These are phyloP conservation scores for Cystobasidium pallidum DNA, from an alignment of 1,284 basidiomycete species.

Conservation along the genomic window DNA sequence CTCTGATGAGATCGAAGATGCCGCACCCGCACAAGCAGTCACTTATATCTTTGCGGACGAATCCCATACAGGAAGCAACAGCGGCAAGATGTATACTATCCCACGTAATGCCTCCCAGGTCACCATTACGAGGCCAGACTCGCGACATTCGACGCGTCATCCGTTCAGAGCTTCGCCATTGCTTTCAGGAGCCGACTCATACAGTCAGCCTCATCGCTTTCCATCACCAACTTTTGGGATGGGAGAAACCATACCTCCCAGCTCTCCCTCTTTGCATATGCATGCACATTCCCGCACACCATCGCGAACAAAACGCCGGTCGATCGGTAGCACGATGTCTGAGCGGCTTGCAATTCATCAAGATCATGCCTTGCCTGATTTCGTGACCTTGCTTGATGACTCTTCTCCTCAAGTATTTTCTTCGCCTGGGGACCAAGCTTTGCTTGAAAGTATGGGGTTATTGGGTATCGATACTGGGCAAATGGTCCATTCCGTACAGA, in stretches of 20 bases:
- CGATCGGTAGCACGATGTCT: slow-evolving; percentile 75
- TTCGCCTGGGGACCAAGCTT: slow-evolving; percentile 74
- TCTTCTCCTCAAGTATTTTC: slow-evolving; percentile 75
- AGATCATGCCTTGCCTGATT: slow-evolving; percentile 59
- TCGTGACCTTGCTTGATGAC: slow-evolving; percentile 69
- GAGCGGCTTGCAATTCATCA: slow-evolving; percentile 56
- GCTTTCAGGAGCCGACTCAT: slow-evolving; percentile 36
- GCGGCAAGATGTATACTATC: not conserved
- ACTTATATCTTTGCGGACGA: not conserved
- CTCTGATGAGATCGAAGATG: slow-evolving; percentile 26
- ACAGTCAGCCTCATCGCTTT: slow-evolving; percentile 40
- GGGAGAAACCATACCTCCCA: slow-evolving; percentile 18
- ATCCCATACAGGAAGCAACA: not conserved
- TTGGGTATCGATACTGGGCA: slow-evolving; percentile 93
- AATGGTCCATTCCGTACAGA: slow-evolving; percentile 87
- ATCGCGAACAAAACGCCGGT: slow-evolving; percentile 89
- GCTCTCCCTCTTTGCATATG: slow-evolving; percentile 52
- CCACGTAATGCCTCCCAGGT: slow-evolving; percentile 28
- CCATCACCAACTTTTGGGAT: slow-evolving; percentile 20
- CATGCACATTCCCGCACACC: slow-evolving; percentile 73
- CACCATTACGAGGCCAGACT: slow-evolving; percentile 30
- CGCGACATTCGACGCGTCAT: slow-evolving; percentile 20
- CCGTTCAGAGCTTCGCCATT: slow-evolving; percentile 4
- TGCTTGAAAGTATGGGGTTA: slow-evolving; percentile 73
- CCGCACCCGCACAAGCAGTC: not conserved